phyloP scores from a whole-genome alignment of 352 stramenopile species.

The Pythium aphanidermatum region DNA sequence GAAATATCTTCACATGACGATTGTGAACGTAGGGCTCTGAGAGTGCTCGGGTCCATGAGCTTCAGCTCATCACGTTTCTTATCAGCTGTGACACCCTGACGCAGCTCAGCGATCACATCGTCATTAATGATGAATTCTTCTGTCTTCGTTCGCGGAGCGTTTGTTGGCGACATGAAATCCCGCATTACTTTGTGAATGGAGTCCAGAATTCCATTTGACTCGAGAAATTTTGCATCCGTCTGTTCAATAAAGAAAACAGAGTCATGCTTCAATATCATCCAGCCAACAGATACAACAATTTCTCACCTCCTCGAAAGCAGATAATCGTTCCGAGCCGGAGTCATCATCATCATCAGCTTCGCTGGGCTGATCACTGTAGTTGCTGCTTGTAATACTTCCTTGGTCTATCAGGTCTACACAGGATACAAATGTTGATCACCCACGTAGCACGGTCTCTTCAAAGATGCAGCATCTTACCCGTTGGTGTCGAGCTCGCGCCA shows the following conservation, averaged over 20 bases:
- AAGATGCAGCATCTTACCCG: conserved; percentile 11
- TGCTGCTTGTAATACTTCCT: conserved; percentile 15
- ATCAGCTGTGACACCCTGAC: conserved; percentile 18
- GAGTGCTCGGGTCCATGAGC: conserved; percentile 16
- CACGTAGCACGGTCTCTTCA: too few relatives aligned
- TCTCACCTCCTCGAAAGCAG: conserved; percentile 65
- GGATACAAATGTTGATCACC: too few relatives aligned
- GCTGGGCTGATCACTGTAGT: conserved; percentile 21
- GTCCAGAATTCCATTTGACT: conserved; percentile 70
- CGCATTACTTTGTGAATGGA: conserved; percentile 82
- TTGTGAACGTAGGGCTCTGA: conserved; percentile 16
- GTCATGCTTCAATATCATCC: not conserved
- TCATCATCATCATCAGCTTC: conserved; percentile 15
- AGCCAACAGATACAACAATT: not conserved
- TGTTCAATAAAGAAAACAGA: conserved; percentile 11
- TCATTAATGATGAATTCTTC: conserved; percentile 63
- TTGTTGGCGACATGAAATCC: conserved; percentile 30
- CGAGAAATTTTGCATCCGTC: conserved; percentile 67
- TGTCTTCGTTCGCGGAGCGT: conserved; percentile 21
- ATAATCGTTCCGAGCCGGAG: conserved; percentile 37
- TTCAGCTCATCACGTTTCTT: conserved; percentile 17
- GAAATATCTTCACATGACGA: conserved; percentile 17
- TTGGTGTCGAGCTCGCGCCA: conserved; percentile 16
- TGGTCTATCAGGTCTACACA: conserved; percentile 20
- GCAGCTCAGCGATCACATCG: conserved; percentile 64